Base-by-base conservation (phyloP, 169 alveolate genomes). In the Neospora caninum region DNA sequence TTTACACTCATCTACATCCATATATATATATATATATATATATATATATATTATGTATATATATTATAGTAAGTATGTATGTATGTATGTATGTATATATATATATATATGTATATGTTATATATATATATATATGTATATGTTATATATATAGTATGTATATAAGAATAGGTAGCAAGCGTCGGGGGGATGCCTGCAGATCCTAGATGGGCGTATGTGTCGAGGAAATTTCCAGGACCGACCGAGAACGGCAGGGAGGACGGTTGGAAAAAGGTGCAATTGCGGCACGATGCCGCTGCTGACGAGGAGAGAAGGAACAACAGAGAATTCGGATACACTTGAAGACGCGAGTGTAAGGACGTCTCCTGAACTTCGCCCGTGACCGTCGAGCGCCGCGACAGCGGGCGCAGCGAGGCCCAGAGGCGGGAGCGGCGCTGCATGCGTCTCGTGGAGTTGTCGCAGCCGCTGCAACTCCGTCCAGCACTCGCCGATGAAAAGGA, bases 401-500 rank as follows among this genome's bases (percentile, higher is more conserved):
- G 58, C 58, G 58, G 58, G 58, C 22, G 13, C 58, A 13, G 58
- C 58, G 58, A 49, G 58, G 58, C 58, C 58, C 58, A 49, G 58
- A 49, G 58, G 58, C 58, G 58, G 13, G 58, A 13, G 25, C 84
- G 16, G 39, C 39, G 39, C 1, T 22, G 45, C 84, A 16, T n/a
- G 25, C 43, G 45, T 31, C 18, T 73, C 49, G 13, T 73, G 84
- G 9, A 73, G 43, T 6, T 73, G 84, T n/a, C 27, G 42, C 27
- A 34, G 84, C 84, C n/a, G 84, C 84, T 73, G 45, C 84, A 73
- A 43, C 43, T 73, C 49, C 38, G 84, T 73, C 98, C 98, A 97
- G 80, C 97, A 96, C 84, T 98, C 99, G 36, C 98, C 98, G 39
- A 97, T 88, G 87, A 98, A 96, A 70, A 97, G 92, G 80, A 97